These are phyloP conservation scores for Coemansia aciculifera DNA, from an alignment of 192 early-diverging fungal genomes.

Conservation along the genomic window DNA sequence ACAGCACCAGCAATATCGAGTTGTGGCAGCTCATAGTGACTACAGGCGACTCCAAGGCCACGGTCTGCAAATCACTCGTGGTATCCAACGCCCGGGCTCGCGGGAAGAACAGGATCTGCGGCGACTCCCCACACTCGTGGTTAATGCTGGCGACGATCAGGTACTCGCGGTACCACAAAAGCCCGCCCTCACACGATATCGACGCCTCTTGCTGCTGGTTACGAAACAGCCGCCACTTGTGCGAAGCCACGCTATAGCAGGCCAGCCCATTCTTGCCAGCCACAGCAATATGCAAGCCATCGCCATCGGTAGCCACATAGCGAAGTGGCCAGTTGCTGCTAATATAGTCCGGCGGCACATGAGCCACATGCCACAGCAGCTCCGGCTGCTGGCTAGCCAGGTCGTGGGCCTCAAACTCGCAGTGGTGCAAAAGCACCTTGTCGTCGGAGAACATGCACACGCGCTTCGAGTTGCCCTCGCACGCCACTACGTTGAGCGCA, in stretches of 20 bases:
- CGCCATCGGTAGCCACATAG: slow-evolving; percentile 67
- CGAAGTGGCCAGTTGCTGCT: slow-evolving; percentile 35
- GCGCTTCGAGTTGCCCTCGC: slow-evolving; percentile 41
- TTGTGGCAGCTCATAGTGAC: slow-evolving; percentile 34
- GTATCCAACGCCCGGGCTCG: slow-evolving; percentile 29
- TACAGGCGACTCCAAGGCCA: slow-evolving; percentile 22
- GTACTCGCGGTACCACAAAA: slow-evolving; percentile 48
- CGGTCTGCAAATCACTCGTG: slow-evolving; percentile 19
- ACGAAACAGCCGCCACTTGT: slow-evolving; percentile 89
- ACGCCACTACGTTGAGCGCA: slow-evolving; percentile 15
- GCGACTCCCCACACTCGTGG: slow-evolving; percentile 13
- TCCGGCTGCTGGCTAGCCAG: slow-evolving; percentile 16
- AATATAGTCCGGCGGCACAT: slow-evolving; percentile 36
- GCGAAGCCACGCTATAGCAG: slow-evolving; percentile 68
- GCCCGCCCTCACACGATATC: slow-evolving; percentile 29
- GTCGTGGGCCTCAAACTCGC: slow-evolving; percentile 17
- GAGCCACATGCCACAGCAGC: slow-evolving; percentile 40
- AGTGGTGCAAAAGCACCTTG: slow-evolving; percentile 36
- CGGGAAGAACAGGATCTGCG: slow-evolving; percentile 39
- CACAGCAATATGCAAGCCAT: slow-evolving; percentile 77
- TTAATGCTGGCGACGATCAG: slow-evolving; percentile 36
- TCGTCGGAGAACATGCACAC: slow-evolving; percentile 50
- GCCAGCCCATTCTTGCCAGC: slow-evolving; percentile 84
- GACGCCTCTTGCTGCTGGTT: slow-evolving; percentile 65
- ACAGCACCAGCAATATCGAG: slow-evolving; percentile 31